Base-by-base conservation (phyloP, 2,329 filamentous ascomycete genomes). In the Talaromyces islandicus region DNA sequence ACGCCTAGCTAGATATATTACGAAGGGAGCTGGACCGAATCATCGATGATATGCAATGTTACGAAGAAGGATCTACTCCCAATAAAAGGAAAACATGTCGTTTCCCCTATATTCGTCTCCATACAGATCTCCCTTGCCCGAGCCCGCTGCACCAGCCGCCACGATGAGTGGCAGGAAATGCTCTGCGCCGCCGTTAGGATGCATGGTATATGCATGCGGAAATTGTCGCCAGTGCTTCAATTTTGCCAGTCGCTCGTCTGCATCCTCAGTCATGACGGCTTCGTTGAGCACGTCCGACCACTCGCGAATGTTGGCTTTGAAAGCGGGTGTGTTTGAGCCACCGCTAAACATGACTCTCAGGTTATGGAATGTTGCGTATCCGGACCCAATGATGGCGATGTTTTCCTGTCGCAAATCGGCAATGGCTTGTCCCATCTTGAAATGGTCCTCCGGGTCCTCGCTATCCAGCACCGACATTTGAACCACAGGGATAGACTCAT, bases 161-260 rank as follows among this genome's bases (percentile, higher is more conserved):
- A 62, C 60, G 46, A 62, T 60, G n/a, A 62, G 38, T 19, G 60
- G 60, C 50, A 62, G 19, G 48, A 62, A 60, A 32, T 62, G 60
- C 21, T 62, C 60, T 21, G 57, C 57, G 12, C 60, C 58, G 29
- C 58, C 53, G 11, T 30, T 51, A 12, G 60, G 57, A 30, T 62
- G 60, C 56, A 60, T 60, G 11, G 19, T 54, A 21, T 60, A 62
- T 3, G 54, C 58, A 41, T 60, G 57, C 11, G 60, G 60, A 27
- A 60, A 59, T 14, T 62, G 43, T 27, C 60, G 55, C 60, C 60
- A 62, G 7, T 50, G 48, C 17, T 56, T 60, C 21, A 62, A 35
- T 27, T 62, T 62, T 41, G 48, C 57, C n/a, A 56, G 21, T 54
- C 60, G 48, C 30, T 54, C 46, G 14, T 57, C 7, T 9, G 25